Evolutionary conservation across 768 basidiomycete genomes (phyloP).

Genomic region (Tricholoma sp.): DNA sequence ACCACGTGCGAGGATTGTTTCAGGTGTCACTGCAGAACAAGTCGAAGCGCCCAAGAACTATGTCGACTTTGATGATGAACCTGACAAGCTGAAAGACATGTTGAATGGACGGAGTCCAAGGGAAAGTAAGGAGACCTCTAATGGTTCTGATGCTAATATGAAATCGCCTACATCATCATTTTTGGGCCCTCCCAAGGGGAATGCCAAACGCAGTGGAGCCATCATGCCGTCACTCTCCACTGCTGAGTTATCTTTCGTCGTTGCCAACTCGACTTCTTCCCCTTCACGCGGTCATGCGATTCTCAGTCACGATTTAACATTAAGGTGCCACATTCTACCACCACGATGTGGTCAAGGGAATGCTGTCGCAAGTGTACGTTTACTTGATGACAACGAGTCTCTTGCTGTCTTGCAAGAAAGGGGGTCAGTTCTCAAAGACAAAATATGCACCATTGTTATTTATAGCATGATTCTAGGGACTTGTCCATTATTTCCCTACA

Average conservation of each 20-base stretch:
- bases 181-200: slow-evolving; percentile 14
- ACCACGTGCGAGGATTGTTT: slow-evolving; percentile 60
- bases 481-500: slow-evolving; percentile 46
- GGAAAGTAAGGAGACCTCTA: slow-evolving; percentile 22
- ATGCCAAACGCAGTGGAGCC: slow-evolving; percentile 25
- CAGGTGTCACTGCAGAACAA: slow-evolving; percentile 64
- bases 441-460: background rate
- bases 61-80: slow-evolving; percentile 80
- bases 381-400: slow-evolving; percentile 36
- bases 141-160: background rate
- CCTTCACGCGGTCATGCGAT: slow-evolving; percentile 27
- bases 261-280: slow-evolving; percentile 34
- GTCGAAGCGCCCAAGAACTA: slow-evolving; percentile 76
- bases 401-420: slow-evolving; percentile 55
- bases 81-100: slow-evolving; percentile 69
- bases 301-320: slow-evolving; percentile 21
- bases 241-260: slow-evolving; percentile 34
- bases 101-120: slow-evolving; percentile 50
- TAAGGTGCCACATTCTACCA: slow-evolving; percentile 46
- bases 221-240: slow-evolving; percentile 43
- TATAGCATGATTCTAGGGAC: slow-evolving; percentile 30
- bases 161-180: slow-evolving; percentile 22
- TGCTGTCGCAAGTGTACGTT: slow-evolving; percentile 40
- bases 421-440: slow-evolving; percentile 45
- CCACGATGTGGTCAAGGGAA: slow-evolving; percentile 32